Evolutionary conservation across 495 filamentous ascomycete genomes (phyloP), one percentile per base, ranked within the genome.

Genomic region (Penicillium soppii): DNA sequence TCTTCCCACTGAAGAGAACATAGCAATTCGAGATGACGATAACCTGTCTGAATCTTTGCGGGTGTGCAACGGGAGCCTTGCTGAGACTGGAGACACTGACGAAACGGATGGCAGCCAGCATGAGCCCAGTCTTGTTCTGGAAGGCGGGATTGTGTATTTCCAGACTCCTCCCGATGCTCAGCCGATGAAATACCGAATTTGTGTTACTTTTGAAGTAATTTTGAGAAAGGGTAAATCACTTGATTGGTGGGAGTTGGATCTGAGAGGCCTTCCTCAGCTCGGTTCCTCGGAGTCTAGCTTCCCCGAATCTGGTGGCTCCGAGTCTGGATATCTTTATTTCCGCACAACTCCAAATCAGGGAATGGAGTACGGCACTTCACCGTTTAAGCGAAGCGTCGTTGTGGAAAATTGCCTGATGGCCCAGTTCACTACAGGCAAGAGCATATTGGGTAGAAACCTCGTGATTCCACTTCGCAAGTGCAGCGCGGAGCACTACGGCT

Each of bases 321-420:
- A 64, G 37, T 56, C 48, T 36, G 70, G 70, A 2, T 59, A 59
- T 45, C 42, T 75, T 5, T 58, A 67, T 48, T 69, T 73, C 41
- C 59, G 55, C 10, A 57, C 62, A 6, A 68, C 70, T 1, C 50
- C 47, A 2, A 43, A 43, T 7, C 57, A 58, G 22, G 66, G 67
- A 3, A 47, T 75, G 15, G 71, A 73, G 19, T 62, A 68, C 20
- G 59, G 65, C n/a, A 71, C 65, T n/a, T 62, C 52, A 2, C 50
- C 62, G 39, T 54, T 71, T 10, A 59, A 57, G 8, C 47, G 62
- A 21, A 50, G 62, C 36, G 61, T 53, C 2, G 35, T 69, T 5
- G 36, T 65, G n/a, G 62, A 71, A n/a, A 47, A 58, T 42, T 73
- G 64, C 33, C 55, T 74, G 40, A 58, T 67, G 43, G 69, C 61